Conservation (phyloP, 352 stramenopile species). For the Phytophthora pseudosyringae region DNA sequence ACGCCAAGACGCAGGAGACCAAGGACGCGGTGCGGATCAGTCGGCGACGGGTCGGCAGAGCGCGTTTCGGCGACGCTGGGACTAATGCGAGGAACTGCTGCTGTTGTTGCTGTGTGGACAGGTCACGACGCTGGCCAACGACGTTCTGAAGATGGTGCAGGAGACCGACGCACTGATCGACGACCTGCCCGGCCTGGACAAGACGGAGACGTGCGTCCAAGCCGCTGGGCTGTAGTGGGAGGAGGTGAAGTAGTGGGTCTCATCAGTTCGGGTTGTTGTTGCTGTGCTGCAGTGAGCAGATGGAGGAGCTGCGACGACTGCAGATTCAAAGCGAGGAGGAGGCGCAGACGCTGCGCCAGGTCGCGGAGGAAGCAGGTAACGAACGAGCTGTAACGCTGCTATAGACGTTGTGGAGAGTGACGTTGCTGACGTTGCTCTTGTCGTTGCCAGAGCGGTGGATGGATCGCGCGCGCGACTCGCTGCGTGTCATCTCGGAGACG, state of each 20-base stretch:
- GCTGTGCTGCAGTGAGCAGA: conserved; percentile 58
- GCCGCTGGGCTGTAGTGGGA: neutral
- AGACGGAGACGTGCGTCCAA: conserved; percentile 66
- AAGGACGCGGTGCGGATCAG: conserved; percentile 48
- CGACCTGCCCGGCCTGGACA: conserved; percentile 80
- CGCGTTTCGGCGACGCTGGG: neutral
- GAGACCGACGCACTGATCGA: conserved; percentile 84
- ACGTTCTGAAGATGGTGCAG: conserved; percentile 82
- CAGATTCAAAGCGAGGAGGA: conserved; percentile 89
- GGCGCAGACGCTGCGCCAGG: conserved; percentile 81
- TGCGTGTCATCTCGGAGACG: conserved; percentile 85
- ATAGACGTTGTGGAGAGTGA: neutral
- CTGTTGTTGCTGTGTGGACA: conserved; percentile 24
- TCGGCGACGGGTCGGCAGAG: neutral
- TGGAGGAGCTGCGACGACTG: conserved; percentile 77
- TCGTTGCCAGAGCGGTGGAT: conserved; percentile 73
- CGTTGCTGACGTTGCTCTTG: neutral
- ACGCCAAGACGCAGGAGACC: conserved; percentile 57
- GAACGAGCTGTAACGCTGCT: too few species aligned
- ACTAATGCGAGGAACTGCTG: neutral
- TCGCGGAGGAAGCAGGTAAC: conserved; percentile 80
- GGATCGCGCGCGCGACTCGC: conserved; percentile 78
- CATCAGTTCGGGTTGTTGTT: neutral
- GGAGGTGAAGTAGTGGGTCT: neutral
- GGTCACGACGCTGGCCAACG: conserved; percentile 77